phyloP scores from a whole-genome alignment of 805 yeast genomes.

The Starmerella asiatica region DNA sequence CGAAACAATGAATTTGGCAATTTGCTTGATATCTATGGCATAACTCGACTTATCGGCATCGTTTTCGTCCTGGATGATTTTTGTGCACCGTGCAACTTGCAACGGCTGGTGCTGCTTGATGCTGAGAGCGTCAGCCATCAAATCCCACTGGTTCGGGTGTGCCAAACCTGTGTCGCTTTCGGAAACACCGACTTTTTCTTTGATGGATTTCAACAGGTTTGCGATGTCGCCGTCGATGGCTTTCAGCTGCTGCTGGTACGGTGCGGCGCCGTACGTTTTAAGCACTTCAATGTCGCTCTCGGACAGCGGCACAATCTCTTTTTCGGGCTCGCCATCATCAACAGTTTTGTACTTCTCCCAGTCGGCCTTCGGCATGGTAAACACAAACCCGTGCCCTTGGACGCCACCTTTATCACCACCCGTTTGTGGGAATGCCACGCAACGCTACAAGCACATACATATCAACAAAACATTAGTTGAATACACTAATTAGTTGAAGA shows the following conservation, averaged over 20 bases:
- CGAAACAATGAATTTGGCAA: conserved; percentile 94
- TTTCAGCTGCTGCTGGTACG: conserved; percentile 73
- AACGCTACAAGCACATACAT: too few relatives aligned
- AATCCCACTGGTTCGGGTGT: conserved; percentile 95
- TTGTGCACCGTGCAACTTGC: conserved; percentile 97
- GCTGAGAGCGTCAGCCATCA: conserved; percentile 87
- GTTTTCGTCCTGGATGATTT: conserved; percentile 48
- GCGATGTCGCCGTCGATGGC: conserved; percentile 76
- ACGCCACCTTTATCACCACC: too few relatives aligned
- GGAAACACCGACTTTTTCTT: conserved; percentile 71
- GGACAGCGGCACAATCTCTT: conserved; percentile 67
- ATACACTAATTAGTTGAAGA: too few relatives aligned
- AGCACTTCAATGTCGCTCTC: conserved; percentile 97
- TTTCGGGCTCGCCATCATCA: conserved; percentile 45
- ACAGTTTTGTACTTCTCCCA: conserved; percentile 97
- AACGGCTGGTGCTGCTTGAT: conserved; percentile 88
- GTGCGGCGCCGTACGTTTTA: conserved; percentile 95
- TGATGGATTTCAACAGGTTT: conserved; percentile 70
- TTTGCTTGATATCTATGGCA: conserved; percentile 92
- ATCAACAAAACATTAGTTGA: too few relatives aligned
- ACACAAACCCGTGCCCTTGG: too few relatives aligned
- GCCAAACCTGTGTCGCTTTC: conserved; percentile 98
- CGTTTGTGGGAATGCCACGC: too few relatives aligned
- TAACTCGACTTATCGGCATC: conserved; percentile 75
- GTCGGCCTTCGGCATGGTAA: conserved; percentile 65